Evolutionary conservation across 768 basidiomycete species (phyloP).

Genomic region (Saitozyma podzolica): DNA sequence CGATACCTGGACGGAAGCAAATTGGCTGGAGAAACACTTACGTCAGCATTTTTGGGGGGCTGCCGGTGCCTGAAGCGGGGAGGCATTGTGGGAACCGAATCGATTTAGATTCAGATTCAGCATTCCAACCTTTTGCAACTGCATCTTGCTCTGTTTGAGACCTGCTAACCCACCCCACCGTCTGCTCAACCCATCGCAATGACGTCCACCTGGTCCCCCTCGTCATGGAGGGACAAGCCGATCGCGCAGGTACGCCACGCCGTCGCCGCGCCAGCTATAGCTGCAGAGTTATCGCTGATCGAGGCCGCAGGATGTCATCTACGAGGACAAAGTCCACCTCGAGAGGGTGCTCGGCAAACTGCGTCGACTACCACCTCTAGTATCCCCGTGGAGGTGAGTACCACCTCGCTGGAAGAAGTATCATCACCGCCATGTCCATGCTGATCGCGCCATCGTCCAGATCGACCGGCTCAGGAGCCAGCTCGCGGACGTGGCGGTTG

Average conservation of each 20-base stretch:
- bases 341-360: slow-evolving; percentile 74
- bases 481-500: slow-evolving; percentile 73
- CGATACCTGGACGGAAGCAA: too few relatives aligned
- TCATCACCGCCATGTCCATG: not conserved
- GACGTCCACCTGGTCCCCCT: slow-evolving; percentile 64
- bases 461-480: slow-evolving; percentile 65
- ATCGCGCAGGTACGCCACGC: slow-evolving; percentile 66
- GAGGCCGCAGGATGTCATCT: slow-evolving; percentile 63
- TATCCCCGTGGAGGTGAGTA: slow-evolving; percentile 82
- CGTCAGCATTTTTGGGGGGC: too few relatives aligned
- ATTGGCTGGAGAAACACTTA: too few relatives aligned
- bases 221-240: slow-evolving; percentile 75
- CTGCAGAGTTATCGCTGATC: not conserved
- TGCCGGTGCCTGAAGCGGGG: too few relatives aligned
- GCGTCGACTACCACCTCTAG: slow-evolving; percentile 76
- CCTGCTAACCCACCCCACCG: too few relatives aligned
- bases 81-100: too few relatives aligned
- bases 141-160: too few relatives aligned
- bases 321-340: slow-evolving; percentile 66
- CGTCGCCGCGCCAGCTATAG: not conserved
- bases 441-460: slow-evolving; percentile 23
- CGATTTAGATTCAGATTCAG: too few relatives aligned
- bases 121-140: too few relatives aligned
- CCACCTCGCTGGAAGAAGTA: not conserved
- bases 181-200: not conserved